Conservation (phyloP, 2,329 filamentous ascomycete species). For the Cladophialophora chaetospira region DNA sequence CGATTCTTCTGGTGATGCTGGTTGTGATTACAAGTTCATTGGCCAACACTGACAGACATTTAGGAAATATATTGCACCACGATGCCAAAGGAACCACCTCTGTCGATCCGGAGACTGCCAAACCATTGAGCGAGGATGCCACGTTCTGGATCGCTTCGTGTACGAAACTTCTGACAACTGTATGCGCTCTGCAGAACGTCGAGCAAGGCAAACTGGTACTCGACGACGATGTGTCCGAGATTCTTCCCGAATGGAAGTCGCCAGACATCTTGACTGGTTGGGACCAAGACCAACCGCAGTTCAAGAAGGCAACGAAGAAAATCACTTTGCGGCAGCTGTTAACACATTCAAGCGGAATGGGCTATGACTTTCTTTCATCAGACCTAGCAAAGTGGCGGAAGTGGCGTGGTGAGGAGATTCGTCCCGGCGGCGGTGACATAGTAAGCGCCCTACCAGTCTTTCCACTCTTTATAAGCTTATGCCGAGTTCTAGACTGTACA, state of each 20-base stretch:
- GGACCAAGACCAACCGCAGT: slow-evolving; percentile 38
- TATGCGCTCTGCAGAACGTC: slow-evolving; percentile 58
- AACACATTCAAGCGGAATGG: slow-evolving; percentile 27
- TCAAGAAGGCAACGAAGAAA: slow-evolving; percentile 32
- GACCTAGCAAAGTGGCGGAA: slow-evolving; percentile 25
- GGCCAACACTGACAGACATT: neutral
- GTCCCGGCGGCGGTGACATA: slow-evolving; percentile 3
- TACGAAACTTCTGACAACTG: slow-evolving; percentile 53
- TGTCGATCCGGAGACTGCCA: slow-evolving; percentile 13
- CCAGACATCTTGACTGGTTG: slow-evolving; percentile 55
- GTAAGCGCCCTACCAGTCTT: neutral
- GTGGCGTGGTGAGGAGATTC: slow-evolving; percentile 1
- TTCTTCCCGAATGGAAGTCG: slow-evolving; percentile 53
- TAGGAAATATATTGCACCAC: slow-evolving; percentile 19
- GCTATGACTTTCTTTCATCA: slow-evolving; percentile 26
- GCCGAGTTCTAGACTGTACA: neutral
- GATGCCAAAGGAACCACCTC: slow-evolving; percentile 18
- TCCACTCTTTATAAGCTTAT: neutral
- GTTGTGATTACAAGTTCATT: neutral
- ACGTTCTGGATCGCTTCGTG: slow-evolving; percentile 34
- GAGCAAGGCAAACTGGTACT: slow-evolving; percentile 54
- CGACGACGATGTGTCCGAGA: slow-evolving; percentile 47
- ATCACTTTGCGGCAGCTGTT: slow-evolving; percentile 30
- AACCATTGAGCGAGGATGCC: slow-evolving; percentile 24
- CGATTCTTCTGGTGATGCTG: slow-evolving; percentile 17